Conservation (phyloP, 179 eudicot genomes). For the Heliamphora pulchella region DNA sequence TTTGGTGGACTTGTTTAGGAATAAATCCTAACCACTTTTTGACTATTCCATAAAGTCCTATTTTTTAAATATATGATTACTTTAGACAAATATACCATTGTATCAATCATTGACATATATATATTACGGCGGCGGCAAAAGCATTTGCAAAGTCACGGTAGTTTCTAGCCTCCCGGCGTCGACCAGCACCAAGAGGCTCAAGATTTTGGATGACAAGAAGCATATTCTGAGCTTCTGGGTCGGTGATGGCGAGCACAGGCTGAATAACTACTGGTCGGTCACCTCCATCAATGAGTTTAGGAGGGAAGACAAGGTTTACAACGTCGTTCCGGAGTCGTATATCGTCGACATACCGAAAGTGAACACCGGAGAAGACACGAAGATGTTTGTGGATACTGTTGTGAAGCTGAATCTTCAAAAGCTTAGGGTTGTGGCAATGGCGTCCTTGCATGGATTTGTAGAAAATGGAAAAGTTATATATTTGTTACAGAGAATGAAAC, state of each 20-base stretch:
- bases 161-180: conserved; percentile 81
- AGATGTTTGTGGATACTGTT: conserved; percentile 73
- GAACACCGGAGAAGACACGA: conserved; percentile 62
- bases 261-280: conserved; percentile 56
- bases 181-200: conserved; percentile 61
- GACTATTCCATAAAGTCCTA: too few species aligned
- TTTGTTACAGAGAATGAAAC: too few species aligned
- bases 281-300: conserved; percentile 69
- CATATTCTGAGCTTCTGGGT: conserved; percentile 62
- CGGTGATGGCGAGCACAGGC: conserved; percentile 70
- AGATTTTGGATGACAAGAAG: conserved; percentile 53
- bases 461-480: too few species aligned
- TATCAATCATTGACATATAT: too few species aligned
- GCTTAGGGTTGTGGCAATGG: conserved; percentile 50
- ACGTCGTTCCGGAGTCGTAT: conserved; percentile 61
- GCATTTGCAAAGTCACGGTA: conserved; percentile 60
- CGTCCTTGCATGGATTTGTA: conserved; percentile 35
- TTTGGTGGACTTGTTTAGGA: too few species aligned
- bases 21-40: too few species aligned
- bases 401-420: conserved; percentile 72
- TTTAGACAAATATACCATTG: too few species aligned
- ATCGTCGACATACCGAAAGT: conserved; percentile 87
- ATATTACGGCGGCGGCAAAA: conserved; percentile 45
- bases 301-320: conserved; percentile 28
- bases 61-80: too few species aligned